phyloP scores from a whole-genome alignment of 495 filamentous ascomycete genomes.

The Chaetomium tenue region DNA sequence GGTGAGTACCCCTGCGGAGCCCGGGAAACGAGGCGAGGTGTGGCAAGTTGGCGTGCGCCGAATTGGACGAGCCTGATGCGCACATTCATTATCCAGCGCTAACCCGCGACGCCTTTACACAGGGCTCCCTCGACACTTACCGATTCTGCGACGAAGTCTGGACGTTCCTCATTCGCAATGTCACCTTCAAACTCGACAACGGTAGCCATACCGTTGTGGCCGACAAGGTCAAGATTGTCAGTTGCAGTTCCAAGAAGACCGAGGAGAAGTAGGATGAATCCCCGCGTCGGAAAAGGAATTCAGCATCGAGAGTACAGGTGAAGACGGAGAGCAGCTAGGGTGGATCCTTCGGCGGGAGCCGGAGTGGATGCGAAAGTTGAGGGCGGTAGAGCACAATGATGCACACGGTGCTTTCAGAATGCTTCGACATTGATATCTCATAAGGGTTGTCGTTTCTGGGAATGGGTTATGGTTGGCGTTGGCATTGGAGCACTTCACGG shows the following conservation, averaged over 20 bases:
- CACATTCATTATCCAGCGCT: background rate
- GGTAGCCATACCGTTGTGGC: conserved; percentile 52
- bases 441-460: background rate
- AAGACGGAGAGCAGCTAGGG: background rate
- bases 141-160: conserved; percentile 99
- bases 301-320: background rate
- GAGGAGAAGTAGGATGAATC: conserved; percentile 55
- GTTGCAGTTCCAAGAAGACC: conserved; percentile 83
- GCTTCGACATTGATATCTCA: background rate
- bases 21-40: background rate
- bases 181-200: conserved; percentile 94
- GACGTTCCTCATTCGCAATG: conserved; percentile 99
- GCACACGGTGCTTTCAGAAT: background rate
- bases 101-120: conserved; percentile 8
- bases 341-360: no score
- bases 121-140: conserved; percentile 98
- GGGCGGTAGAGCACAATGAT: background rate
- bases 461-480: conserved; percentile 13
- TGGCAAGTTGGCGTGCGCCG: background rate
- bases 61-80: background rate
- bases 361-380: background rate
- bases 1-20: conserved; percentile 53
- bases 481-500: background rate
- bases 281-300: background rate
- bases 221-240: conserved; percentile 96